Conservation (phyloP, 1,284 basidiomycete genomes). For the Thecaphora thlaspeos region DNA sequence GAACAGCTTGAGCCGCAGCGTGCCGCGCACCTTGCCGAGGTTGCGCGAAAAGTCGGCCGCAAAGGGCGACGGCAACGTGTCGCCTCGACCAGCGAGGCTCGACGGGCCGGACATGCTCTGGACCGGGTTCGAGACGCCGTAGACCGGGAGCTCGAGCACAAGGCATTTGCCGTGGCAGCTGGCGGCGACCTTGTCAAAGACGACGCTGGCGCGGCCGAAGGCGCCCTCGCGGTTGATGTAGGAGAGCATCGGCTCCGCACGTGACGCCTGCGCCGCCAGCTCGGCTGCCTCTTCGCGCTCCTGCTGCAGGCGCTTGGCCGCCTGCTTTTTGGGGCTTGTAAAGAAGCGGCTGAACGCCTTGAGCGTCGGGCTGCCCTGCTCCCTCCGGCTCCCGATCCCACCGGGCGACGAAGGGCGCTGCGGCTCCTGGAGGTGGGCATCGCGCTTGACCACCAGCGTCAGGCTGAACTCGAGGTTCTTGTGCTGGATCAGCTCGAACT, state of each 20-base stretch:
- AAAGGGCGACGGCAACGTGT: background rate
- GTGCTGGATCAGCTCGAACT: constrained; percentile 70
- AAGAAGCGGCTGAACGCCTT: constrained; percentile 48
- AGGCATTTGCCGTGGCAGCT: constrained; percentile 41
- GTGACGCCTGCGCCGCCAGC: constrained; percentile 18
- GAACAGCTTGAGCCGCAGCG: constrained; percentile 63
- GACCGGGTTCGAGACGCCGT: constrained; percentile 36
- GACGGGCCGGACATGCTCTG: constrained; percentile 32
- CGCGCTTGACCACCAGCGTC: constrained; percentile 50
- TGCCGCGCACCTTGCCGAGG: constrained; percentile 43
- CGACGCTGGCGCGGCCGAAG: constrained; percentile 44
- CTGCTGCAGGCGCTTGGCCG: constrained; percentile 37
- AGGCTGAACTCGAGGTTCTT: constrained; percentile 53
- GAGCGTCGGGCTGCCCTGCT: constrained; percentile 37
- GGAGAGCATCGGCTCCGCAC: constrained; percentile 42
- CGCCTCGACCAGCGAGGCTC: constrained; percentile 24
- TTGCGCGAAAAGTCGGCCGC: constrained; percentile 38
- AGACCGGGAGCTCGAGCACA: constrained; percentile 50
- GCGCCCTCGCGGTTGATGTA: constrained; percentile 51
- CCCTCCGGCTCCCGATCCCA: constrained; percentile 13
- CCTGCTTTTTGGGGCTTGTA: constrained; percentile 47
- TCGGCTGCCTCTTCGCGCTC: constrained; percentile 27
- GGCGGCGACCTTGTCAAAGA: constrained; percentile 43
- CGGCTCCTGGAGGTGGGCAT: constrained; percentile 43
- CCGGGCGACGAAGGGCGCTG: constrained; percentile 18